These are phyloP conservation scores for Syncephalastrum sp. DNA, from an alignment of 371 early-diverging fungal genomes.

Conservation along the genomic window DNA sequence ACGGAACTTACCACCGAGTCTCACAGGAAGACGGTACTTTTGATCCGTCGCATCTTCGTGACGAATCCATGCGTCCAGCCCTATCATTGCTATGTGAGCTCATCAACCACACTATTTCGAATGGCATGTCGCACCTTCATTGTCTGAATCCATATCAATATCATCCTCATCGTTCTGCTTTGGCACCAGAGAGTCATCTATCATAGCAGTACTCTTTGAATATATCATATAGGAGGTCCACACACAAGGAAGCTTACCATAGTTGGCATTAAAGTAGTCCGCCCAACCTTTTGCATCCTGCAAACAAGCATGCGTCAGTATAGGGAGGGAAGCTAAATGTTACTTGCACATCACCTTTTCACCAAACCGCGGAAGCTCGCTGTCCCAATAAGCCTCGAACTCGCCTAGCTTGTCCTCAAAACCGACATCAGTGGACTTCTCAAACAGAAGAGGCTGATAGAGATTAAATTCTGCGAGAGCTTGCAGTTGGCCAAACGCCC, in stretches of 20 bases:
- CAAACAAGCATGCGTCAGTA: background rate
- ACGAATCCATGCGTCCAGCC: no score
- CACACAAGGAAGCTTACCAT: conserved; percentile 16
- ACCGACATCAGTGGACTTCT: conserved; percentile 10
- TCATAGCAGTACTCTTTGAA: no score
- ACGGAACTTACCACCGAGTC: no score
- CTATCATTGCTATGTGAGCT: no score
- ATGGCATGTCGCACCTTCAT: no score
- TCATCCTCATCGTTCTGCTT: no score
- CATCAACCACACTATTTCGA: no score
- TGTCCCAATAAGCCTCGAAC: conserved; percentile 79
- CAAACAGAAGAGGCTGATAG: conserved; percentile 54
- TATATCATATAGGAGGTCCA: background rate
- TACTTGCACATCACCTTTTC: conserved; percentile 49
- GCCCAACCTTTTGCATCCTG: conserved; percentile 63
- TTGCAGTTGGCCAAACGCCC: conserved; percentile 66
- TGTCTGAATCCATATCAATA: no score
- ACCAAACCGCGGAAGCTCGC: conserved; percentile 73
- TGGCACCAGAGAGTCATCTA: no score
- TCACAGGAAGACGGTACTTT: no score
- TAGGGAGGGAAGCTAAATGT: background rate
- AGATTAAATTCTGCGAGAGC: conserved; percentile 73
- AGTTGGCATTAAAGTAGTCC: conserved; percentile 21
- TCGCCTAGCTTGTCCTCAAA: conserved; percentile 52
- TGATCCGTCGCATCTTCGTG: no score